Evolutionary conservation across 805 yeast genomes (phyloP).

Genomic region (Yarrowia sp.): DNA sequence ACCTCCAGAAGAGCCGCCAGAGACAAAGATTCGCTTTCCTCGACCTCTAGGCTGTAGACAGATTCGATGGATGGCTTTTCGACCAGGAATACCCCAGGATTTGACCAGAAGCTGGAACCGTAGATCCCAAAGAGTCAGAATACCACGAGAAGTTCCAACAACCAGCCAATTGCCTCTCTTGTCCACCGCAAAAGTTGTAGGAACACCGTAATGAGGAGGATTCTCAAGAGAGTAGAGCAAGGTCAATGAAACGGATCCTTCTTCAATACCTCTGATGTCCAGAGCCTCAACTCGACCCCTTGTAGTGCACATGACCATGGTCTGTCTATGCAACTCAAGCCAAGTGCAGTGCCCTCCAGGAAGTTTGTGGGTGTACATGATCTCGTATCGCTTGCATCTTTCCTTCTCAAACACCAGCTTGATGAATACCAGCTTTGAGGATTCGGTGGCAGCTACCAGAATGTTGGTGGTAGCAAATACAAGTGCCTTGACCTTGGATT

Average conservation of each 20-base stretch:
- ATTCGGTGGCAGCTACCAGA: conserved; percentile 33
- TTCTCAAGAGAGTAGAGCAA: conserved; percentile 48
- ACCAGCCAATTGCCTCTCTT: conserved; percentile 65
- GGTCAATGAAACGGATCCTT: conserved; percentile 53
- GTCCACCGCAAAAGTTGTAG: conserved; percentile 66
- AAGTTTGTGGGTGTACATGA: conserved; percentile 44
- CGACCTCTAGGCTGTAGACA: conserved; percentile 55
- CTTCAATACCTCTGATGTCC: conserved; percentile 44
- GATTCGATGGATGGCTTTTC: conserved; percentile 59
- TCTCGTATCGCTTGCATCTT: conserved; percentile 53
- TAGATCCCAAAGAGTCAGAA: conserved; percentile 81
- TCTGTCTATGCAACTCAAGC: conserved; percentile 34
- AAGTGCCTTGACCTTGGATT: conserved; percentile 45
- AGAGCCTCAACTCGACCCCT: conserved; percentile 28
- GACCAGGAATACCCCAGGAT: conserved; percentile 65
- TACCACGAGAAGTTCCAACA: conserved; percentile 77
- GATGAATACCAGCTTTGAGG: conserved; percentile 11
- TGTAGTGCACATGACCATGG: conserved; percentile 33
- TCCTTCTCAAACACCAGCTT: conserved; percentile 41
- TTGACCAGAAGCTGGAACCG: conserved; percentile 67
- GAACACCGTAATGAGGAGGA: conserved; percentile 69
- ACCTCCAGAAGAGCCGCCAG: conserved; percentile 69
- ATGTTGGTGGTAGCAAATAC: conserved; percentile 47
- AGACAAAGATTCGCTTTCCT: conserved; percentile 60
- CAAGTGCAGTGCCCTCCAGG: conserved; percentile 31